Percentiles rank a stretch among this genome's conserved stretches.
These are phyloP conservation scores for Pseudocercospora ulei DNA, from an alignment of 2,329 filamentous ascomycete species.

Conservation along the genomic window DNA sequence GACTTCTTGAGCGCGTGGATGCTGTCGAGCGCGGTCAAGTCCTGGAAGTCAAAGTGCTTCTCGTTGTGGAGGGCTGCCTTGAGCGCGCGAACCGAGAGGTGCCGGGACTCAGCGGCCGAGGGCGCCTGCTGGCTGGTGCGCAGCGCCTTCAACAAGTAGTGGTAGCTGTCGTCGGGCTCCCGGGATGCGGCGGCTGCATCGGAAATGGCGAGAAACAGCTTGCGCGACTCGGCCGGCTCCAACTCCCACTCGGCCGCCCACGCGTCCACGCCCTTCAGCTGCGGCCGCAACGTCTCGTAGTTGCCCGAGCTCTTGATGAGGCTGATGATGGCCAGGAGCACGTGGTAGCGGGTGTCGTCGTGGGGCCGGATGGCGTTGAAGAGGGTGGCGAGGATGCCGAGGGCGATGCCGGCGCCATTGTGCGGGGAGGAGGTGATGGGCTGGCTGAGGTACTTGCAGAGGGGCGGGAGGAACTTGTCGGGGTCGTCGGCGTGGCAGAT, in stretches of 20 bases:
- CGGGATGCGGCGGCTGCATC: slow-evolving; percentile 70
- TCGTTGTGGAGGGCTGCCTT: slow-evolving; percentile 57
- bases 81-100: slow-evolving; percentile 54
- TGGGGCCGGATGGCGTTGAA: slow-evolving; percentile 82
- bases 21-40: slow-evolving; percentile 59
- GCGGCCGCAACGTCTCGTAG: slow-evolving; percentile 74
- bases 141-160: slow-evolving; percentile 66
- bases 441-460: slow-evolving; percentile 82
- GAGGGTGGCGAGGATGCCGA: slow-evolving; percentile 84
- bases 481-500: slow-evolving; percentile 75
- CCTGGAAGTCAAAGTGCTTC: slow-evolving; percentile 62
- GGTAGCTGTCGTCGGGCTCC: slow-evolving; percentile 64
- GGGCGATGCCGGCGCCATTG: slow-evolving; percentile 74
- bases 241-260: slow-evolving; percentile 81
- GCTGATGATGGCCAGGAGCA: slow-evolving; percentile 78
- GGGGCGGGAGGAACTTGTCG: slow-evolving; percentile 72
- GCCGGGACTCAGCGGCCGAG: slow-evolving; percentile 46
- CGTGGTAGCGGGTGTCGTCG: slow-evolving; percentile 75
- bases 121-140: slow-evolving; percentile 59
- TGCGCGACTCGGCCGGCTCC: slow-evolving; percentile 70
- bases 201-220: slow-evolving; percentile 71
- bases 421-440: slow-evolving; percentile 76
- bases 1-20: slow-evolving; percentile 80
- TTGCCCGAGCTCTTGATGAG: slow-evolving; percentile 56
- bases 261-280: slow-evolving; percentile 68